Conservation (phyloP, 495 filamentous ascomycete species). For the Annulohypoxylon moriforme region DNA sequence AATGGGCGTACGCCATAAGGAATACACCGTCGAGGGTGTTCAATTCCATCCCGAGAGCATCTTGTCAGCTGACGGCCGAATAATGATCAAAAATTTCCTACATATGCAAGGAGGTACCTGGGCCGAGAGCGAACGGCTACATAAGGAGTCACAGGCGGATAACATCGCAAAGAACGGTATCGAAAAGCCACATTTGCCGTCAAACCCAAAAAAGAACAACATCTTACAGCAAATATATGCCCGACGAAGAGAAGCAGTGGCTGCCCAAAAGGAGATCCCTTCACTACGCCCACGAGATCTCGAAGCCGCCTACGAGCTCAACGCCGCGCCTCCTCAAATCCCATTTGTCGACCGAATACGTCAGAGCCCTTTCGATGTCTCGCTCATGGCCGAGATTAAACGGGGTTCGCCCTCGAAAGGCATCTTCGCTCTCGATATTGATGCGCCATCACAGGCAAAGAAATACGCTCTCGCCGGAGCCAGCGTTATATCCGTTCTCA, state of each 20-base stretch:
- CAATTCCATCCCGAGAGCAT: conserved; percentile 99
- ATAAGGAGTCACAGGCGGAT: conserved; percentile 52
- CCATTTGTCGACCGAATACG: conserved; percentile 82
- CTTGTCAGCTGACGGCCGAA: conserved; percentile 84
- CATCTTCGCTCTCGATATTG: conserved; percentile 85
- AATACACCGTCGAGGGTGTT: conserved; percentile 88
- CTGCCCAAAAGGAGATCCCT: conserved; percentile 84
- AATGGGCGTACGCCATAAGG: conserved; percentile 96
- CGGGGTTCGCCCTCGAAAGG: conserved; percentile 96
- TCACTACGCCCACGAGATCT: conserved; percentile 86
- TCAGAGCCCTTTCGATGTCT: conserved; percentile 81
- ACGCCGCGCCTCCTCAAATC: conserved; percentile 85
- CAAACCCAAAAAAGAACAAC: conserved; percentile 72
- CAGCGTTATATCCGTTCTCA: conserved; percentile 96
- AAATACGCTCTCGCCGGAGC: conserved; percentile 94
- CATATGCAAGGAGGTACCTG: conserved; percentile 88
- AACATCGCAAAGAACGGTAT: conserved; percentile 30
- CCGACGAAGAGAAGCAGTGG: conserved; percentile 79
- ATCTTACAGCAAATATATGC: conserved; percentile 94
- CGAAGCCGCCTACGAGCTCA: conserved; percentile 86
- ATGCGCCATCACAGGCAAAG: conserved; percentile 88
- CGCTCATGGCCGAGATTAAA: conserved; percentile 97
- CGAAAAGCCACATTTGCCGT: conserved; percentile 42
- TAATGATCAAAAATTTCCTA: conserved; percentile 94
- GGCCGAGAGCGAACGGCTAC: conserved; percentile 74